Evolutionary conservation across 2,329 filamentous ascomycete species (phyloP), one percentile per base, ranked within the genome.

Genomic region (Colletotrichum caudatum): DNA sequence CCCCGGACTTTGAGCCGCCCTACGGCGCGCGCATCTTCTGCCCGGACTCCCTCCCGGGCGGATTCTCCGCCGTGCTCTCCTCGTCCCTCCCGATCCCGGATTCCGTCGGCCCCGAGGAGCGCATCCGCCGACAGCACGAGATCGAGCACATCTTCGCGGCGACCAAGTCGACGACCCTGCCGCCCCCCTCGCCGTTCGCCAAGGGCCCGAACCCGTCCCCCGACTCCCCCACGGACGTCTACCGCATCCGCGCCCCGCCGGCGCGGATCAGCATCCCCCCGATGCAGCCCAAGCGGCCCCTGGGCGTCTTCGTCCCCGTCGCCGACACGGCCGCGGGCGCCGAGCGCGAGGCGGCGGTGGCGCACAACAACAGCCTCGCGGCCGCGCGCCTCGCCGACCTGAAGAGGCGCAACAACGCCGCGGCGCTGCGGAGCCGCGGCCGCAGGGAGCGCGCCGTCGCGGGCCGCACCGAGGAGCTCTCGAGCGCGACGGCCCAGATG

Each of bases 371-470:
- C 62, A 16, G 57, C 7, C 76, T 81, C 48, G 76, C 79, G 4
- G 62, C 74, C 26, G 73, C 74, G 11, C 76, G 78, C 67, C 60
- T 33, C 5, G 58, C 78, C 1, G 78, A 82, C 23, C 76, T 79
- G 2, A 69, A 76, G 56, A 74, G 81, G 53, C 75, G 82, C 5
- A 84, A 84, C 76, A 83, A 82, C 71, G 69, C 75, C 46, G 80
- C 82, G 0, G 82, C 82, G 33, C 81, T 80, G 73, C 79, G 81
- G 64, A 80, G 78, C 14, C 77, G 82, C 0, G 71, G 77, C 57
- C 57, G 50, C 9, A 66, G 48, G 26, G 33, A 67, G 20, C 26
- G 64, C 18, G 64, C 64, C 14, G 46, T 67, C 26, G 58, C 56
- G 26, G 74, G 76, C 26, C 76, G 81, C 0, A 66, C 78, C 35